A percentile compares a stretch with the other conserved stretches of the same genome.
Conservation (phyloP, 345 rosid genomes). For the Sapria himalayana region DNA sequence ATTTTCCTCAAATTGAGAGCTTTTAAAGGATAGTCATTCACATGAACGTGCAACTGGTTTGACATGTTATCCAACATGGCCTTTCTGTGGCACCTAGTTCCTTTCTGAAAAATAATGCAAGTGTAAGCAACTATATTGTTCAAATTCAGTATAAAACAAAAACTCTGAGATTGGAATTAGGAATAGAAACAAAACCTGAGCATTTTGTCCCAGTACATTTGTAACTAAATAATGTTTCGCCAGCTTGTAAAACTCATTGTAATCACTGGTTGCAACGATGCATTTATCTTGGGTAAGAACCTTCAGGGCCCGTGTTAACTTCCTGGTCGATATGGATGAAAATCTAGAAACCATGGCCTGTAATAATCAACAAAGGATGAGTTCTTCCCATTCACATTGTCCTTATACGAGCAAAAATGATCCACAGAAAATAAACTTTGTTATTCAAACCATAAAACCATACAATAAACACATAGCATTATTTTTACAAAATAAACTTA, state of each 20-base stretch:
- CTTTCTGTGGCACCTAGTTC: slow-evolving; percentile 35
- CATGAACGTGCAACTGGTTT: slow-evolving; percentile 19
- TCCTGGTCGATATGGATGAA: slow-evolving; percentile 57
- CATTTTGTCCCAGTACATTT: slow-evolving; percentile 37
- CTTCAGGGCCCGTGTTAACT: slow-evolving; percentile 45
- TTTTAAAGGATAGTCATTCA: slow-evolving; percentile 14
- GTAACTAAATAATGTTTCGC: slow-evolving; percentile 35
- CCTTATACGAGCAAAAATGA: too few relatives aligned
- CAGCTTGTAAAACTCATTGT: slow-evolving; percentile 49
- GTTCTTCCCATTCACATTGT: too few relatives aligned
- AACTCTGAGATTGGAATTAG: neutral
- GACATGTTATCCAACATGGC: slow-evolving; percentile 30
- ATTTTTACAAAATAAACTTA: too few relatives aligned
- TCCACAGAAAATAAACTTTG: neutral
- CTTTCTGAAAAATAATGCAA: slow-evolving; percentile 30
- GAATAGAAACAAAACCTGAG: slow-evolving; percentile 34
- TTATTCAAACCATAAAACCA: too few relatives aligned
- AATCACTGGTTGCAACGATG: slow-evolving; percentile 86
- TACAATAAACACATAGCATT: too few relatives aligned
- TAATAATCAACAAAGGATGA: slow-evolving; percentile 7
- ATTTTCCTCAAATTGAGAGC: slow-evolving; percentile 53
- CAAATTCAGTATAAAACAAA: neutral
- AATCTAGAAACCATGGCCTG: slow-evolving; percentile 78
- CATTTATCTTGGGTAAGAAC: slow-evolving; percentile 46
- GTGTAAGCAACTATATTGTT: too few relatives aligned